A percentile compares a stretch with the other conserved stretches of the same genome.
Conservation (phyloP, 2,329 filamentous ascomycete genomes). For the Venturia effusa region DNA sequence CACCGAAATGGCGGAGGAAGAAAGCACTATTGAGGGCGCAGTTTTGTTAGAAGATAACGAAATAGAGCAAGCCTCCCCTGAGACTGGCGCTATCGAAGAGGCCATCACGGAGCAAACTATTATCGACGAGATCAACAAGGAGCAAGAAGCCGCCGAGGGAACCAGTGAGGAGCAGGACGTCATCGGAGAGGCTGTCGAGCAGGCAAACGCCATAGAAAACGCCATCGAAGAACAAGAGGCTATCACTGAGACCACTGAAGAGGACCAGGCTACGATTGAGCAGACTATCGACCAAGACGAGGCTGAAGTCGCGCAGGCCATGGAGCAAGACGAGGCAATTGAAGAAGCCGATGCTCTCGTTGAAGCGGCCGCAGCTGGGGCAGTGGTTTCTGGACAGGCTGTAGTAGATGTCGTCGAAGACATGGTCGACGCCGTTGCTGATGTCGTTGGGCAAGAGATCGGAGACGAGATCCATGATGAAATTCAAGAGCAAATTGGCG, state of each 20-base stretch:
- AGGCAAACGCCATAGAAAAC: not conserved
- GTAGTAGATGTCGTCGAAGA: conserved; percentile 1
- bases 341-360: not conserved
- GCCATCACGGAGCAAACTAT: not conserved
- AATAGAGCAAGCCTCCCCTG: not conserved
- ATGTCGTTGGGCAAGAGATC: not conserved
- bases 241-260: not conserved
- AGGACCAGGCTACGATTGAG: not conserved
- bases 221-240: not conserved
- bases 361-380: not conserved
- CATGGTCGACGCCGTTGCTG: not conserved
- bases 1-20: not conserved
- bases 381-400: not conserved
- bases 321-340: not conserved
- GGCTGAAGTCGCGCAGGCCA: not conserved
- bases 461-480: not conserved
- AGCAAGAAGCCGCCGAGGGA: not conserved
- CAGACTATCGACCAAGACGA: not conserved
- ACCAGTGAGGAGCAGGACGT: not conserved
- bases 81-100: not conserved
- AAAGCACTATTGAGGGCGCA: no score
- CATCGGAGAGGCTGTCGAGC: not conserved
- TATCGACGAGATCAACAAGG: not conserved
- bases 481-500: not conserved
- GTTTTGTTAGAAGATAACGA: not conserved